Percentiles rank a stretch among this genome's conserved stretches.
Conservation (phyloP, 2,329 filamentous ascomycete genomes). For the Colletotrichum agaves region DNA sequence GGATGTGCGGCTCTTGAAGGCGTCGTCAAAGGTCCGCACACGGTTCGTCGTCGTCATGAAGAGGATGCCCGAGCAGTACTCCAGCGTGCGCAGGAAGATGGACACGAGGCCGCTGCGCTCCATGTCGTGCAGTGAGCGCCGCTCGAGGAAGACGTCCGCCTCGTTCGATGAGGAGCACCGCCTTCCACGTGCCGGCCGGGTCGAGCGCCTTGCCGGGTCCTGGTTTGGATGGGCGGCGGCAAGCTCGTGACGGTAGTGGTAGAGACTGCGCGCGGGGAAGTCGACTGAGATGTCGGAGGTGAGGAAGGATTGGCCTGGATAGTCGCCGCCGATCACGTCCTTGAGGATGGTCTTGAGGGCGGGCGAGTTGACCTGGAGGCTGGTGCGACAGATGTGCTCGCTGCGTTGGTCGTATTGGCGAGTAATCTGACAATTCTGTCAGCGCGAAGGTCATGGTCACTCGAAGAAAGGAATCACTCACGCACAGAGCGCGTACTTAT, state of each 20-base stretch:
- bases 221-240: constrained; percentile 37
- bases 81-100: constrained; percentile 64
- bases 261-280: constrained; percentile 42
- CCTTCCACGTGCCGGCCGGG: constrained; percentile 87
- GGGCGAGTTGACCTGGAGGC: constrained; percentile 41
- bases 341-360: constrained; percentile 40
- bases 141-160: constrained; percentile 86
- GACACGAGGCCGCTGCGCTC: constrained; percentile 87
- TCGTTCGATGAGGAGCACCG: constrained; percentile 89
- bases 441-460: neutral
- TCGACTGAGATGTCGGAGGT: constrained; percentile 40
- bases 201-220: constrained; percentile 75
- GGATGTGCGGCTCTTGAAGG: constrained; percentile 89
- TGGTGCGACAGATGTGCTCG: constrained; percentile 33
- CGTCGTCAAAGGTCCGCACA: constrained; percentile 82
- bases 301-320: constrained; percentile 43
- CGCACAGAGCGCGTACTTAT: constrained; percentile 46
- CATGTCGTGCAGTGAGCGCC: constrained; percentile 83
- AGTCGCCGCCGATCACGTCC: constrained; percentile 40
- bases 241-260: constrained; percentile 43
- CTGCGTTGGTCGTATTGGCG: constrained; percentile 40
- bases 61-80: constrained; percentile 62
- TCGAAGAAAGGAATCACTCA: neutral
- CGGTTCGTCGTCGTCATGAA: constrained; percentile 64
- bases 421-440: constrained; percentile 18